phyloP scores from a whole-genome alignment of 305 asterid genomes.

The Ilex paraguariensis region DNA sequence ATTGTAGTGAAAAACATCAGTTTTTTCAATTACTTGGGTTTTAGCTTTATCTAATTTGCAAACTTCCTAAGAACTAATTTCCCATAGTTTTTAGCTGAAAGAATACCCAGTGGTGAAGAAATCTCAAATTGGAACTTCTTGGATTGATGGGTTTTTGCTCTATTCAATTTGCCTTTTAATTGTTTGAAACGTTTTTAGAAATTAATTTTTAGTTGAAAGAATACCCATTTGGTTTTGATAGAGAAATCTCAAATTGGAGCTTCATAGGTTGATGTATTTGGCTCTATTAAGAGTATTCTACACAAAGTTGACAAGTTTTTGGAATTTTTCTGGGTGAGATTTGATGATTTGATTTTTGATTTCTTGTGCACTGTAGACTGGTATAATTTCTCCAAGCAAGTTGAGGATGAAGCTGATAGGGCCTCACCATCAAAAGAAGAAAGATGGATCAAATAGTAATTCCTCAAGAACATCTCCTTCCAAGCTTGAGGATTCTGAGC shows the following conservation, averaged over 20 bases:
- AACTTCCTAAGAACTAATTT: neutral
- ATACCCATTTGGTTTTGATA: no score
- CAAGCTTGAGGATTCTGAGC: slow-evolving; percentile 68
- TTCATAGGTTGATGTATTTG: slow-evolving; percentile 11
- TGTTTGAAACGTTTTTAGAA: no score
- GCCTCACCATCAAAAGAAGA: slow-evolving; percentile 54
- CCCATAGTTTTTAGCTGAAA: no score
- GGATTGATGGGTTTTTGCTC: no score
- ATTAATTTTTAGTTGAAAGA: no score
- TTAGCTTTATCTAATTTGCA: neutral
- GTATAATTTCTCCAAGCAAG: slow-evolving; percentile 87
- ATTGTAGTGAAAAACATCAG: neutral
- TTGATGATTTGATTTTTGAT: slow-evolving; percentile 1
- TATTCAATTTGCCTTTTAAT: no score
- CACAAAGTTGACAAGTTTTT: neutral
- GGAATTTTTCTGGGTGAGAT: neutral
- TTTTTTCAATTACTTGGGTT: neutral
- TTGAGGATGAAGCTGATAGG: slow-evolving; percentile 87
- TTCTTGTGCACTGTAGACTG: slow-evolving; percentile 45
- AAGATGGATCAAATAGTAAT: slow-evolving; percentile 71
- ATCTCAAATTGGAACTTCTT: no score
- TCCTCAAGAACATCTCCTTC: slow-evolving; percentile 96
- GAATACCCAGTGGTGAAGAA: no score
- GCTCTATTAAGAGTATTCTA: neutral
- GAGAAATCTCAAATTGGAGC: neutral